These are phyloP conservation scores for Neonectria magnoliae DNA, from an alignment of 2,329 filamentous ascomycete species.

Conservation along the genomic window DNA sequence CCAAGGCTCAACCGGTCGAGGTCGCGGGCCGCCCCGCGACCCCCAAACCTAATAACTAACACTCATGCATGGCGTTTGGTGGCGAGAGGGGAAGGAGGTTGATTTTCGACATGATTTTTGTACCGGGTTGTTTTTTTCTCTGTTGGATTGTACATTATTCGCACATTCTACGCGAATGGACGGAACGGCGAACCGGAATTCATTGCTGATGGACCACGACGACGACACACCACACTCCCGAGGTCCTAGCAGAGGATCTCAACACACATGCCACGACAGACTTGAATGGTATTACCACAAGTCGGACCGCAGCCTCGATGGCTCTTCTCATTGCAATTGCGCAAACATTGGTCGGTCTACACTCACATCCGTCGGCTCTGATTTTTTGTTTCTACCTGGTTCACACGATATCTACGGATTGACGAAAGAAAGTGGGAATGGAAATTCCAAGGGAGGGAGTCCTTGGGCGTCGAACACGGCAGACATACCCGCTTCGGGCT, in stretches of 20 bases:
- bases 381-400: constrained; percentile 44
- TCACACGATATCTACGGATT: constrained; percentile 44
- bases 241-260: constrained; percentile 25
- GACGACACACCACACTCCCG: constrained; percentile 36
- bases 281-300: constrained; percentile 27
- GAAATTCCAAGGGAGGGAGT: constrained; percentile 35
- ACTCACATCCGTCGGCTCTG: constrained; percentile 45
- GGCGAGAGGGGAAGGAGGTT: constrained; percentile 35
- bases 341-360: constrained; percentile 41
- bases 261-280: constrained; percentile 32
- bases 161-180: constrained; percentile 51
- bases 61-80: constrained; percentile 42
- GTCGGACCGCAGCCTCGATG: constrained; percentile 30
- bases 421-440: constrained; percentile 42
- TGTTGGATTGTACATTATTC: constrained; percentile 58
- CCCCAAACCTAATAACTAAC: constrained; percentile 47
- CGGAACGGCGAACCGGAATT: constrained; percentile 47
- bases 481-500: constrained; percentile 39
- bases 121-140: constrained; percentile 43
- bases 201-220: constrained; percentile 46
- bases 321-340: constrained; percentile 37
- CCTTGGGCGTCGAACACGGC: constrained; percentile 40
- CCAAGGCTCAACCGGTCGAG: constrained; percentile 47
- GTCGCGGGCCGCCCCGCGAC: constrained; percentile 50
- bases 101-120: constrained; percentile 45